Percentiles rank a stretch among this genome's conserved stretches.
These are phyloP conservation scores for Trichoderma semiorbis DNA, from an alignment of 2,329 filamentous ascomycete genomes.

Conservation along the genomic window DNA sequence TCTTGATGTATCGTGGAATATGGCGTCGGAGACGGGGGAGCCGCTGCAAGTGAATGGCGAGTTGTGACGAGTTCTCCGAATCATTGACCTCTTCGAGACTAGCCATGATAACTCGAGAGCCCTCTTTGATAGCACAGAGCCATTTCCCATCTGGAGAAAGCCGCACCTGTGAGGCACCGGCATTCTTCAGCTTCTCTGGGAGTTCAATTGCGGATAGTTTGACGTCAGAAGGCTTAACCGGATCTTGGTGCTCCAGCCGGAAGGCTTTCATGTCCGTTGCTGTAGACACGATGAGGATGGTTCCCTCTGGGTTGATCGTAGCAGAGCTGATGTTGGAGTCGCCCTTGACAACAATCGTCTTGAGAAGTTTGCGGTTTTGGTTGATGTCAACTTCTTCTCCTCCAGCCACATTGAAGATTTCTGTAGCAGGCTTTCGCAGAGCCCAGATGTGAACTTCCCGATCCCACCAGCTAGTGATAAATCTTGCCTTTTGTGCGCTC, in stretches of 20 bases:
- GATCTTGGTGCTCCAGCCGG: conserved; percentile 53
- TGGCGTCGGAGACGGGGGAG: conserved; percentile 52
- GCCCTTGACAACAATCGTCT: conserved; percentile 64
- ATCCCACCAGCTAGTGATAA: conserved; percentile 91
- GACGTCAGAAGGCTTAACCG: conserved; percentile 55
- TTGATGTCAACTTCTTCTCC: conserved; percentile 42
- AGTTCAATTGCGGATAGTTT: conserved; percentile 68
- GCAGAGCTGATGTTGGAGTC: conserved; percentile 81
- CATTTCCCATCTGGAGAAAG: conserved; percentile 69
- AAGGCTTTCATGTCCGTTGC: conserved; percentile 74
- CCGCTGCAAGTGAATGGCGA: conserved; percentile 41
- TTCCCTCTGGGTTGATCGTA: conserved; percentile 67
- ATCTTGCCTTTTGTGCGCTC: conserved; percentile 68
- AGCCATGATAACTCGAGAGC: conserved; percentile 54
- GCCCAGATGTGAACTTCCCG: conserved; percentile 82
- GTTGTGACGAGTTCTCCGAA: conserved; percentile 19
- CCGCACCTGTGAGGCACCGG: conserved; percentile 66
- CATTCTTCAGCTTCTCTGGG: conserved; percentile 51
- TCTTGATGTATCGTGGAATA: conserved; percentile 51
- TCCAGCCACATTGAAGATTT: conserved; percentile 40
- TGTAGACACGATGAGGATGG: conserved; percentile 73
- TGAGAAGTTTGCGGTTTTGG: conserved; percentile 62
- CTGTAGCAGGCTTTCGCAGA: conserved; percentile 44
- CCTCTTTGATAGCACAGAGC: conserved; percentile 62
- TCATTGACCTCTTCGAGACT: conserved; percentile 24